These are phyloP conservation scores for Cryphonectria parasitica DNA, from an alignment of 2,329 filamentous ascomycete genomes.

Conservation along the genomic window DNA sequence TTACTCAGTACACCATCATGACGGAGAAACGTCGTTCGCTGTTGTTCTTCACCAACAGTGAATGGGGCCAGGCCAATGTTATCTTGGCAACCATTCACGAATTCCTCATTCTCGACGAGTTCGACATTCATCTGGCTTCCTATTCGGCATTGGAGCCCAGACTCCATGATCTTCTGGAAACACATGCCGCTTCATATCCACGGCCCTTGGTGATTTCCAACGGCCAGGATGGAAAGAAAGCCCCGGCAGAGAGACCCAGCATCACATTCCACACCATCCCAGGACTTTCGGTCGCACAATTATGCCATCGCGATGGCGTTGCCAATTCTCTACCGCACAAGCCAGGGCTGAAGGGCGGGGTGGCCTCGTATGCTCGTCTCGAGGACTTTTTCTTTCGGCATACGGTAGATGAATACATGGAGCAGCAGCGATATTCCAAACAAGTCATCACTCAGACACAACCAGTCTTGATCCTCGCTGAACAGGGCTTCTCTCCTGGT, in stretches of 20 bases:
- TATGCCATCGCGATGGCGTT: conserved; percentile 16
- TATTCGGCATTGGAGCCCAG: conserved; percentile 9
- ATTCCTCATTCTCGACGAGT: conserved; percentile 14
- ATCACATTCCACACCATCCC: conserved; percentile 19
- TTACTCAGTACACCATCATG: conserved; percentile 2
- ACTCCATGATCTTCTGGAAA: conserved; percentile 5
- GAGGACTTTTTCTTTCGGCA: conserved; percentile 13
- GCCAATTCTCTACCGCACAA: conserved; percentile 2
- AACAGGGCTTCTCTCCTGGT: conserved; percentile 13
- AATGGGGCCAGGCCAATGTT: conserved; percentile 22
- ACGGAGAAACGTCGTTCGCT: not conserved
- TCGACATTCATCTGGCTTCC: conserved; percentile 13
- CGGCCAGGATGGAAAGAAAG: not conserved
- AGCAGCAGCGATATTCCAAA: conserved; percentile 8
- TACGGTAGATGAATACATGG: conserved; percentile 19
- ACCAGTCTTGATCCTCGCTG: conserved; percentile 10
- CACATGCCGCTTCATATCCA: conserved; percentile 11
- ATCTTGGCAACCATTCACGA: conserved; percentile 18
- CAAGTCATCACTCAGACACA: not conserved
- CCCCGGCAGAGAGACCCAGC: conserved; percentile 1
- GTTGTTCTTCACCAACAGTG: conserved; percentile 18
- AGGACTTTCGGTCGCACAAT: conserved; percentile 13
- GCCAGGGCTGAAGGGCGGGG: conserved; percentile 16
- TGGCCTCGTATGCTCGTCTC: conserved; percentile 14
- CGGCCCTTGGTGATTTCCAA: conserved; percentile 2